These are phyloP conservation scores for Agaricales sp. DNA, from an alignment of 1,284 basidiomycete genomes.

Conservation along the genomic window DNA sequence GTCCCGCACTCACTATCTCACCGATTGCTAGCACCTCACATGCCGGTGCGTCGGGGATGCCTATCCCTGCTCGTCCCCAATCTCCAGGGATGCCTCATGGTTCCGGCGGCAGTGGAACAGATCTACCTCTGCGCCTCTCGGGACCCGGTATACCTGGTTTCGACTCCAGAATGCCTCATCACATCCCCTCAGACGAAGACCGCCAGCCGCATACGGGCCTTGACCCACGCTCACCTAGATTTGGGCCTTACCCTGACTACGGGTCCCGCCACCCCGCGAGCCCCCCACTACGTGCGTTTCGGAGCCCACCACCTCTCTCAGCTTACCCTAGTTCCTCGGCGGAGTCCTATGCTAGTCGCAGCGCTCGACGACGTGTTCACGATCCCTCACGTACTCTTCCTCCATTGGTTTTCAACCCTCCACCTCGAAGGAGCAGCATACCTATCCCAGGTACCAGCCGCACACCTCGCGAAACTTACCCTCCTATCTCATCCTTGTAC, in stretches of 20 bases:
- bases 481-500: background rate
- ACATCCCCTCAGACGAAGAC: background rate
- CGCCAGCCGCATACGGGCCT: background rate
- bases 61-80: background rate
- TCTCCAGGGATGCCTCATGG: background rate
- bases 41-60: background rate
- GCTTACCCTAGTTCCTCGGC: constrained; percentile 13
- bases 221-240: background rate
- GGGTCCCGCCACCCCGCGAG: background rate
- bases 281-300: background rate
- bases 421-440: constrained; percentile 10
- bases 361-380: constrained; percentile 14
- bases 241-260: background rate
- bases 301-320: background rate
- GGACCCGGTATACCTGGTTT: background rate
- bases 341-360: constrained; percentile 8
- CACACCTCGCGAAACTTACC: background rate
- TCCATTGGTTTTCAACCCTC: constrained; percentile 23
- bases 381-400: constrained; percentile 33
- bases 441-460: constrained; percentile 7
- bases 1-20: constrained; percentile 9
- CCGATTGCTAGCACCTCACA: background rate
- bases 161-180: background rate
- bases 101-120: background rate
- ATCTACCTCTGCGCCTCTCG: background rate